Base-by-base conservation (phyloP, 116 monocot species). In the Zostera marina region DNA sequence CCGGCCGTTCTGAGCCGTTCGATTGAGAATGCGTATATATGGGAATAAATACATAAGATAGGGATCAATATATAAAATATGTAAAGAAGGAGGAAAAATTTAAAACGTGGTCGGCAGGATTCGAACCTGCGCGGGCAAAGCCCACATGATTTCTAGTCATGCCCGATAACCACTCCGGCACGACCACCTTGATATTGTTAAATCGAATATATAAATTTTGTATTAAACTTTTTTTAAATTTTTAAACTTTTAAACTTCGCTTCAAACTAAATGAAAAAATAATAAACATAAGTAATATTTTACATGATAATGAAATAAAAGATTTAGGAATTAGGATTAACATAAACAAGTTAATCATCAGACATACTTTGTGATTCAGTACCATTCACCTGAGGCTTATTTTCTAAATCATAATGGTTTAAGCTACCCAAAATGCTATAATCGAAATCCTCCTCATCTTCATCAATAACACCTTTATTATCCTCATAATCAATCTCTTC, bases 151-250 rank as follows among this genome's bases (percentile, higher is more conserved):
- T 93, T 93, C 93, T 87, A 93, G 88, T 93, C 88, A 93, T 88
- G 88, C 88, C 93, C 93, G 88, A 88, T 94, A 94, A 94, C 94
- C 94, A 88, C 94, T 88, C 94, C 85, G 88, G 94, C 94, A 94
- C 94, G 88, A 73, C 92, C 87, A 92, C 82, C 1, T 32, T 23
- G 21, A 8, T 7, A n/a, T 16, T 8, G n/a, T n/a, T n/a, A n/a
- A n/a, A n/a, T n/a, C n/a, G n/a, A n/a, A n/a, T n/a, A n/a, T n/a
- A n/a, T n/a, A n/a, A n/a, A n/a, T n/a, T n/a, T n/a, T n/a, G n/a
- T n/a, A n/a, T n/a, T n/a, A n/a, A n/a, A n/a, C n/a, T n/a, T n/a
- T n/a, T n/a, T n/a, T n/a, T n/a, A n/a, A n/a, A n/a, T n/a, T n/a
- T n/a, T n/a, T n/a, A n/a, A n/a, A n/a, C n/a, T n/a, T n/a, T n/a